Percentiles rank a stretch among this genome's conserved stretches.
These are phyloP conservation scores for Ogataea polymorpha DNA, from an alignment of 805 yeast species.

Conservation along the genomic window DNA sequence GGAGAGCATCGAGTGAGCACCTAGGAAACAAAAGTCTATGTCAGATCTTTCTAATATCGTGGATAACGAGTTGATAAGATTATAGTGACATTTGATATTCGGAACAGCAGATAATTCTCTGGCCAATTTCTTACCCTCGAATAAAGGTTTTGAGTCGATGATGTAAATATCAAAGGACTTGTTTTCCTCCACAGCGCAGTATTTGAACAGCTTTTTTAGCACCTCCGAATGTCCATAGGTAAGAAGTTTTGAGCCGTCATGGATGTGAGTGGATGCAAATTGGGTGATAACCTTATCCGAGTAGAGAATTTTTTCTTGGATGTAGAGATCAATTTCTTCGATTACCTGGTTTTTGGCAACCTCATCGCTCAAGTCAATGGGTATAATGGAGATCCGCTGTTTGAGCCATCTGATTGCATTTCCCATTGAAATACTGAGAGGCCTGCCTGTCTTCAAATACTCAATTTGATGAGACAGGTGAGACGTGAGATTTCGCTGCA, in stretches of 20 bases:
- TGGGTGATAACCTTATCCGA: constrained; percentile 82
- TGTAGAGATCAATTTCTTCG: constrained; percentile 72
- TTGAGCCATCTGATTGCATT: constrained; percentile 96
- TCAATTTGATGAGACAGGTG: constrained; percentile 92
- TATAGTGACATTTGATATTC: constrained; percentile 75
- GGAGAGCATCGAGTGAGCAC: constrained; percentile 96
- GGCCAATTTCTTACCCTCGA: constrained; percentile 84
- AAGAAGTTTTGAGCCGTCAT: constrained; percentile 71
- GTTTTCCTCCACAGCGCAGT: constrained; percentile 59
- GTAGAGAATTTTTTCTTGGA: constrained; percentile 78
- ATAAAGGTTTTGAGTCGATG: constrained; percentile 90
- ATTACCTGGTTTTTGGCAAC: constrained; percentile 65
- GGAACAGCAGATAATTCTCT: constrained; percentile 50
- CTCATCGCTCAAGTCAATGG: constrained; percentile 65
- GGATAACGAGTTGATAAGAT: constrained; percentile 72
- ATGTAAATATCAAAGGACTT: constrained; percentile 75
- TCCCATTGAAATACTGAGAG: constrained; percentile 92
- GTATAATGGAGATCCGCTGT: constrained; percentile 82
- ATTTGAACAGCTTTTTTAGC: constrained; percentile 66
- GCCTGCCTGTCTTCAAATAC: constrained; percentile 84
- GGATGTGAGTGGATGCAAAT: constrained; percentile 73
- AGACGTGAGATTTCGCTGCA: constrained; percentile 83
- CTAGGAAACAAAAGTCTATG: constrained; percentile 87
- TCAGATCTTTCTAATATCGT: constrained; percentile 66
- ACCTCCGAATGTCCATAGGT: constrained; percentile 90